Conservation (phyloP, 805 yeast genomes). For the Lachancea thermotolerans region DNA sequence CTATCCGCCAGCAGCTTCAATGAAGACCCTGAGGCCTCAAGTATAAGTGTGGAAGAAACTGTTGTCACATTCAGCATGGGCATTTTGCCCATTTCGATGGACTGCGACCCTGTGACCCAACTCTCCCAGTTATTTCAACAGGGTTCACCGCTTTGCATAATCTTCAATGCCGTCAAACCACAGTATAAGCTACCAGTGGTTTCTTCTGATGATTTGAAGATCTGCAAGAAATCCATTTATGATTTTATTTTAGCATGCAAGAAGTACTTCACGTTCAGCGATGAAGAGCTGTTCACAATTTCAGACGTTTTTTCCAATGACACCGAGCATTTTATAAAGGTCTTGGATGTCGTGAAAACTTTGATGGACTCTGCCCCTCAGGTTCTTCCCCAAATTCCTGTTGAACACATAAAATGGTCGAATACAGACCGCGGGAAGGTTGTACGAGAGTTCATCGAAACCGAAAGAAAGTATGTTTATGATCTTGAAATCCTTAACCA, state of each 20-base stretch:
- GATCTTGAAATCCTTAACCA: slow-evolving; percentile 70
- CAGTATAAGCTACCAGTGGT: slow-evolving; percentile 54
- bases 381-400: slow-evolving; percentile 29
- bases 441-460: slow-evolving; percentile 74
- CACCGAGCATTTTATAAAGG: slow-evolving; percentile 69
- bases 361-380: slow-evolving; percentile 51
- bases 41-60: slow-evolving; percentile 27
- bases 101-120: slow-evolving; percentile 89
- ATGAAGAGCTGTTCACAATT: slow-evolving; percentile 80
- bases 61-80: slow-evolving; percentile 66
- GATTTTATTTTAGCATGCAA: slow-evolving; percentile 86
- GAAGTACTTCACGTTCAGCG: slow-evolving; percentile 62
- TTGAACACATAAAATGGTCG: slow-evolving; percentile 9
- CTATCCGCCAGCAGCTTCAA: slow-evolving; percentile 31
- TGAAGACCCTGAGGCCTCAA: slow-evolving; percentile 24
- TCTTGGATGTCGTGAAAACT: slow-evolving; percentile 62
- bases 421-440: slow-evolving; percentile 45
- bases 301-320: slow-evolving; percentile 82
- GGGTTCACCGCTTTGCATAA: slow-evolving; percentile 84
- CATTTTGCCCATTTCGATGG: slow-evolving; percentile 61
- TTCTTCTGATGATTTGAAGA: slow-evolving; percentile 71
- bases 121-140: slow-evolving; percentile 83
- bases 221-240: slow-evolving; percentile 84
- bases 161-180: slow-evolving; percentile 67
- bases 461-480: slow-evolving; percentile 89